Evolutionary conservation across 2,329 filamentous ascomycete genomes (phyloP), one percentile per base, ranked within the genome.

Genomic region (Fusarium setosum): DNA sequence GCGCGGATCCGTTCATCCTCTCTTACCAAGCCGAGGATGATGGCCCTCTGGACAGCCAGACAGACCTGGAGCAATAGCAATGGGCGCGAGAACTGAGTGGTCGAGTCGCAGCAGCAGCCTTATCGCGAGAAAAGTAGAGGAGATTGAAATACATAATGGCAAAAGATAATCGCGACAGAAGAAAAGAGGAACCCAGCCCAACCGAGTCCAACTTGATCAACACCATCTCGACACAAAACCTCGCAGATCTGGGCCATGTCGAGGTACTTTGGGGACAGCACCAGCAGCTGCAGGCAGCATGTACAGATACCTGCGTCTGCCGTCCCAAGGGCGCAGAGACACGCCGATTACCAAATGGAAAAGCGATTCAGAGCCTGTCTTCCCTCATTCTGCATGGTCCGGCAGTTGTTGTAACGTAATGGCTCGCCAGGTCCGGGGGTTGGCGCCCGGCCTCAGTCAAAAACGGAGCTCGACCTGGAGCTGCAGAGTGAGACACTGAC

Each of bases 111-210:
- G 38, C 35, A 50, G 47, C 47, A 51, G 51, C 56, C 75, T 77
- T 77, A 77, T 77, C 75, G 75, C 52, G 67, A 51, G 53, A 54
- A 65, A 67, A 65, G 41, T 13, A 66, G 56, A 77, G 70, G 71
- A 77, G 70, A 77, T 76, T 69, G 70, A 74, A 79, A 78, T 79
- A 79, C 77, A 74, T 78, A 79, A 79, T 78, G 70, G 63, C 31
- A 72, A 75, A 73, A 68, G 72, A 74, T 75, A 74, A 69, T 62
- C 64, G 53, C 50, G 45, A 59, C 29, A 66, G 32, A 51, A 63
- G 58, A 67, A 60, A 71, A 61, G 67, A 66, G 56, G 61, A 59
- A 62, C 61, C 57, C 48, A 51, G 48, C 54, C 55, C 48, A 49
- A 58, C 61, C 56, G 61, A 67, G 62, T 65, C 48, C 47, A 54